Conservation (phyloP, 306 rosid species). For the Inga laurina region DNA sequence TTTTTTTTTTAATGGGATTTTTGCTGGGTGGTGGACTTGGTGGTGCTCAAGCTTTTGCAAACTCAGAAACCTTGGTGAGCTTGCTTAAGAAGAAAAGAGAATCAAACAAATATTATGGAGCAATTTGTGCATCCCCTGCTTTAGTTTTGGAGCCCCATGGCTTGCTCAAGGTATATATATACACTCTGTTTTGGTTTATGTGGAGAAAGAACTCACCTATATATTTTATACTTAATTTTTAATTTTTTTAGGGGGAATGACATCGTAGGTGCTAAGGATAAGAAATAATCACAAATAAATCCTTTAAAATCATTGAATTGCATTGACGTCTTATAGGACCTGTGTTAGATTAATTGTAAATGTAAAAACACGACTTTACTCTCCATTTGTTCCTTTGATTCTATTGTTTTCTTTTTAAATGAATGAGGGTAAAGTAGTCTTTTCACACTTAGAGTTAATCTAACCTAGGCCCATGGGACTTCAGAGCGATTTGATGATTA, state of each 20-base stretch:
- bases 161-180: slow-evolving; percentile 57
- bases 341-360: too few species aligned
- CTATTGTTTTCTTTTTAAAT: too few species aligned
- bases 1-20: too few species aligned
- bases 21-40: slow-evolving; percentile 91
- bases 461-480: too few species aligned
- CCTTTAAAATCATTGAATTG: too few species aligned
- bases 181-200: not conserved
- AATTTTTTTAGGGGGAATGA: not conserved
- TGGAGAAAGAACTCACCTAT: not conserved
- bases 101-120: slow-evolving; percentile 82
- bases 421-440: too few species aligned
- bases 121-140: slow-evolving; percentile 96
- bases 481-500: too few species aligned
- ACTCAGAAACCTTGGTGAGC: slow-evolving; percentile 69
- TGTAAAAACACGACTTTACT: too few species aligned
- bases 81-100: slow-evolving; percentile 73
- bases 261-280: not conserved
- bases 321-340: too few species aligned
- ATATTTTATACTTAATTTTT: not conserved
- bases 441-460: too few species aligned
- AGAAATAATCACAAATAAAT: too few species aligned
- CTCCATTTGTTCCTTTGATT: too few species aligned
- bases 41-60: slow-evolving; percentile 89
- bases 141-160: slow-evolving; percentile 89